Percentiles rank a stretch among this genome's conserved stretches.
phyloP scores from a whole-genome alignment of 202 grass and related monocot species.

The Bolboschoenoplectus hybrid region DNA sequence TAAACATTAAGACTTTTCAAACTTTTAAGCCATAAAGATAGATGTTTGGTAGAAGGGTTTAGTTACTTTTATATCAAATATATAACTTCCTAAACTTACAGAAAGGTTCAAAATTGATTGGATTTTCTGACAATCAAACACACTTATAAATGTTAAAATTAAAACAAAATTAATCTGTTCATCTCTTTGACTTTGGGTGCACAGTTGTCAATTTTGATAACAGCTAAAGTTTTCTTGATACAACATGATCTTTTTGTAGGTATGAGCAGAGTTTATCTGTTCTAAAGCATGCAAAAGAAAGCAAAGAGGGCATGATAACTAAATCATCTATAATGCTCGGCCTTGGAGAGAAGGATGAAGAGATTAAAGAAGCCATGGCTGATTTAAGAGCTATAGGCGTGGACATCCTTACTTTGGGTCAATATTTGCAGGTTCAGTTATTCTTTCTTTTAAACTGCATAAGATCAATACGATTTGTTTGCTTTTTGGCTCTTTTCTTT shows the following conservation, averaged over 20 bases:
- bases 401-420: conserved; percentile 86
- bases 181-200: background rate
- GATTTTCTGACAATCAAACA: conserved; percentile 11
- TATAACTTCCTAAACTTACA: background rate
- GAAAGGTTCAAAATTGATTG: conserved; percentile 1
- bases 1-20: background rate
- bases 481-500: background rate
- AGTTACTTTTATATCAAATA: background rate
- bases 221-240: background rate
- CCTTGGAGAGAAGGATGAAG: conserved; percentile 85
- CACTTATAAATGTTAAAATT: conserved; percentile 1
- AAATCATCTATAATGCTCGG: conserved; percentile 96
- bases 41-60: background rate
- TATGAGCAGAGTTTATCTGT: conserved; percentile 90
- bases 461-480: background rate
- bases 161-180: background rate
- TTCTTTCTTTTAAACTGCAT: conserved; percentile 26
- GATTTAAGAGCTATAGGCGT: conserved; percentile 82
- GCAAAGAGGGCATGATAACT: conserved; percentile 78
- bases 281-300: conserved; percentile 77
- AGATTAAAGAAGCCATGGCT: conserved; percentile 76
- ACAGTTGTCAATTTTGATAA: background rate
- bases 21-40: background rate
- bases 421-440: conserved; percentile 83
- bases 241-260: conserved; percentile 39